Evolutionary conservation across 306 rosid species (phyloP), one percentile per base, ranked within the genome.

Genomic region (Abrus precatorius): DNA sequence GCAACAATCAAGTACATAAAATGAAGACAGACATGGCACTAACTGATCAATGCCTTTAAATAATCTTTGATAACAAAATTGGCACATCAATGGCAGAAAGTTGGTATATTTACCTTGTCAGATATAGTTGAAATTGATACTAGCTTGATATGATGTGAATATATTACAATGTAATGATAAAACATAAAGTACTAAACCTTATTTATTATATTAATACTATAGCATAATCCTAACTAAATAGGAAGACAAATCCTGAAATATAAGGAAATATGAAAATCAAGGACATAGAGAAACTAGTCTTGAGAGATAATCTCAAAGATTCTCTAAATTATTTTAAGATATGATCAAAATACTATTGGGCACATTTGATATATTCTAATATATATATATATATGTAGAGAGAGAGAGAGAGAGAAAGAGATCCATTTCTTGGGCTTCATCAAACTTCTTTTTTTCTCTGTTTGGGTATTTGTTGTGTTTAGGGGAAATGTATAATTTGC

Each of bases 31-130:
- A 59, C 13, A 7, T 63, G 59, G 61, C 76, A 47, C 66, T 57
- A 82, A 67, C 56, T 36, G 45, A 65, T 67, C 70, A 36, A 34
- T 30, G 61, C 36, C 33, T 34, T 64, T 72, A 43, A 62, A 61
- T 49, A 36, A 13, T 30, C 78, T 44, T 36, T 2, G 13, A 45
- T 68, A 7, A 7, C 49, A 38, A 52, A 80, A 33, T 33, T 40
- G 55, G 36, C 41, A 28, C 33, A 33, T 72, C 30, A 57, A 57
- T 28, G 29, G 49, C 3, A 40, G 29, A 45, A 72, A 80, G 6
- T 65, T 20, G 12, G n/a, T 62, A 63, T 32, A 44, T 43, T 79
- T 68, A 55, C 7, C 36, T 47, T 54, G 50, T 69, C 61, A 53
- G 38, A 11, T n/a, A 30, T 32, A 32, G 44, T 61, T 33, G 1